These are phyloP conservation scores for Polyporus arcularius DNA, from an alignment of 768 basidiomycete species.

Conservation along the genomic window DNA sequence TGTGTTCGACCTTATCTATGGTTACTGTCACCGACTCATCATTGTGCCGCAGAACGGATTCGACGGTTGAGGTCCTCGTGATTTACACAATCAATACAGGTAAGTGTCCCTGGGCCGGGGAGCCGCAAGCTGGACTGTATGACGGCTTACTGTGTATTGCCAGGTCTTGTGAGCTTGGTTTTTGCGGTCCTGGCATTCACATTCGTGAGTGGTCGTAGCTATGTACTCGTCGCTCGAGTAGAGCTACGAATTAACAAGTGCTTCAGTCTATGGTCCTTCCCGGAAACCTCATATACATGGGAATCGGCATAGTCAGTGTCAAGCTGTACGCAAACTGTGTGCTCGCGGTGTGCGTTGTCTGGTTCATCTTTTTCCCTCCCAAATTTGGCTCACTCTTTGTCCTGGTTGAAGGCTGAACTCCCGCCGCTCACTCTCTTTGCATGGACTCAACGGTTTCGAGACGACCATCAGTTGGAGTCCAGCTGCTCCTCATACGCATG, in stretches of 20 bases:
- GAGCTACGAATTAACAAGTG: not conserved
- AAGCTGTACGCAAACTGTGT: constrained; percentile 6
- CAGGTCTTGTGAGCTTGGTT: not conserved
- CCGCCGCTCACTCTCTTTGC: too few relatives aligned
- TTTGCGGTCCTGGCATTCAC: not conserved
- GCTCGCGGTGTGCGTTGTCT: not conserved
- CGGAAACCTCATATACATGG: constrained; percentile 5
- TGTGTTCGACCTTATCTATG: too few relatives aligned
- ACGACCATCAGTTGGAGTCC: too few relatives aligned
- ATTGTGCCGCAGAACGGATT: not conserved
- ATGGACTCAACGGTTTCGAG: too few relatives aligned
- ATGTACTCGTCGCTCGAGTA: not conserved
- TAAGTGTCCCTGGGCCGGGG: not conserved
- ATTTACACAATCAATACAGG: constrained; percentile 1
- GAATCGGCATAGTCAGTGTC: not conserved
- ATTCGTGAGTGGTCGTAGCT: not conserved
- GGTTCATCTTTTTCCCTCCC: too few relatives aligned
- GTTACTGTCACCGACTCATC: not conserved
- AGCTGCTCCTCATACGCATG: too few relatives aligned
- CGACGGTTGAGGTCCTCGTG: not conserved
- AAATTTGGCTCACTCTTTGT: too few relatives aligned
- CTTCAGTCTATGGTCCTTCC: not conserved
- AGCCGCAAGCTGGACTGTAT: too few relatives aligned
- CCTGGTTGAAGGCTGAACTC: too few relatives aligned
- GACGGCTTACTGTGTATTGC: not conserved